Evolutionary conservation across 495 filamentous ascomycete genomes (phyloP), one percentile per base, ranked within the genome.

Genomic region (Penicillium longicatenatum): DNA sequence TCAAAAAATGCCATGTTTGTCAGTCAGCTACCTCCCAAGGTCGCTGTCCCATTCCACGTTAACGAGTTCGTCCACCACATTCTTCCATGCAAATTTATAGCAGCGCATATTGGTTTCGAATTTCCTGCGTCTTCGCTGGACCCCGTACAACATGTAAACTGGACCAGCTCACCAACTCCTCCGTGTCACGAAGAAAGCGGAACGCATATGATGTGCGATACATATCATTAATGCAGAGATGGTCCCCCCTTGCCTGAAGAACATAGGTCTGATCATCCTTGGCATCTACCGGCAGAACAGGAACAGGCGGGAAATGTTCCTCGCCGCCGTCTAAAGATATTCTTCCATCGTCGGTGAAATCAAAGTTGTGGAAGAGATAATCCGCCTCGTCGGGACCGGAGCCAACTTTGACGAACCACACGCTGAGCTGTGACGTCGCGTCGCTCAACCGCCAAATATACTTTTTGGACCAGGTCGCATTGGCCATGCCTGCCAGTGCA

Each of bases 161-260:
- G 7, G 74, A 68, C 77, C 77, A 79, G 45, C 72, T 77, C 33
- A 78, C 22, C 50, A 78, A 68, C 52, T 76, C 70, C 1, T 75
- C 75, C 0, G 65, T 70, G 24, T 65, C 70, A 3, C 61, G 55
- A 3, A 58, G 50, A 20, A 79, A 66, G n/a, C 74, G 64, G 57
- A 79, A 79, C 14, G 75, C 70, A 59, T 79, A 79, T 5, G 75
- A 75, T 7, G 75, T 79, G 45, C 71, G 75, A 63, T 79, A 79
- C 75, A 78, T 78, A 66, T 79, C 77, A 52, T 79, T 75, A 39
- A 79, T 73, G 53, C 77, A 79, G 3, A 79, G 66, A 54, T 79
- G 77, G 43, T 78, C 73, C 8, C 77, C 77, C 10, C 66, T 63
- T 3, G 77, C 77, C 43, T 58, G 60, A 6, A 78, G 52, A 8